Evolutionary conservation across 2,329 filamentous ascomycete species (phyloP), one percentile per base, ranked within the genome.

Genomic region (Fusarium haematococcum): DNA sequence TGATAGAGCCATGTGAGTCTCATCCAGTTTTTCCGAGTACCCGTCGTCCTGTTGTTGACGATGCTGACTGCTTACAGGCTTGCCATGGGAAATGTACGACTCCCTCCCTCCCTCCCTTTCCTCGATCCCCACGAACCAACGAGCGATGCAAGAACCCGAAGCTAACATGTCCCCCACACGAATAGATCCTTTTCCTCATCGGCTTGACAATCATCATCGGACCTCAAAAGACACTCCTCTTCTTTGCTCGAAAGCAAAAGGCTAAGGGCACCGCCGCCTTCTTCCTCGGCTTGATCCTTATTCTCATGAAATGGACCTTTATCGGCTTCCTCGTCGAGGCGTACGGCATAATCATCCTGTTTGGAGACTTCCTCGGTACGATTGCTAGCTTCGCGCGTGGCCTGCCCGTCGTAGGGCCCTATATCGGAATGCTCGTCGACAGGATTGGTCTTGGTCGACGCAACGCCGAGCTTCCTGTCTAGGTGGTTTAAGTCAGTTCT

Each of bases 181-280:
- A 65, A 74, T 79, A 97, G 95, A 97, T 99, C 83, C 95, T 99
- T 83, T 98, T 99, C 88, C 91, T 99, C 64, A 94, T 98, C 86
- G 97, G 97, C 83, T 91, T 99, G 30, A 97, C 95, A 33, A 93
- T 98, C 69, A 97, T 98, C 79, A 98, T 99, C 85, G 97, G 97
- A 50, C 90, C 94, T 27, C 90, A 93, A 83, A 98, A 98, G 83
- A 98, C 97, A 0, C 87, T 96, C 74, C 88, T 93, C 81, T 99
- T 99, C 91, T 99, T 99, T 87, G 94, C 95, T 61, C 93, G 97
- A 71, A 92, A 92, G 78, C 95, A 98, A 82, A 99, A 99, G 84
- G 90, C 94, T 79, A 95, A 95, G 81, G 97, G 97, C 74, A 98
- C 95, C 1, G 92, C 92, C 6, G 95, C 95, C 18, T 99, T 99